Evolutionary conservation across 257 asterid species (phyloP).

Genomic region (Solanum acaule): DNA sequence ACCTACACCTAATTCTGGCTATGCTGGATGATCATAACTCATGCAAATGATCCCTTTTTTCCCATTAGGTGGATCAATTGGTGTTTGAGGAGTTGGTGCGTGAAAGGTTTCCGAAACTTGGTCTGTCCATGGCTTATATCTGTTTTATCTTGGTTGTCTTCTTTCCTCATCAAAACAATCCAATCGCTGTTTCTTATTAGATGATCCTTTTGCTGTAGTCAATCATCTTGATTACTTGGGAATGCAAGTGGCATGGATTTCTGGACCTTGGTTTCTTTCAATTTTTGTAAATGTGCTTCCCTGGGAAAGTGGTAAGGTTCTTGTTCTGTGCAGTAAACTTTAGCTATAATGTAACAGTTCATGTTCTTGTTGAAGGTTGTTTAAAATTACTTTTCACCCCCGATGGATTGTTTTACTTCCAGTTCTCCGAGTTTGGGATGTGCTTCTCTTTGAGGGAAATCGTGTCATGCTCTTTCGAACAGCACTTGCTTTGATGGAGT

Average conservation of each 20-base stretch:
- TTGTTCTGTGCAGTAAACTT: slow-evolving; percentile 6
- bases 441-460: slow-evolving; percentile 85
- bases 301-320: slow-evolving; percentile 87
- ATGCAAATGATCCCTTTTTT: neutral
- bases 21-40: neutral
- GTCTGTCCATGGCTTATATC: slow-evolving; percentile 27
- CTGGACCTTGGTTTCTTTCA: slow-evolving; percentile 89
- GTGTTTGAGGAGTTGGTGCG: slow-evolving; percentile 91
- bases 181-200: neutral
- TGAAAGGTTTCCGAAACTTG: slow-evolving; percentile 82
- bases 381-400: neutral
- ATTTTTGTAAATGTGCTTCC: slow-evolving; percentile 83
- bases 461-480: slow-evolving; percentile 95
- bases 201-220: slow-evolving; percentile 40
- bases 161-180: neutral
- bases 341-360: neutral
- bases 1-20: neutral
- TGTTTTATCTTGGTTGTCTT: neutral
- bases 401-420: neutral
- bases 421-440: slow-evolving; percentile 98
- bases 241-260: slow-evolving; percentile 85
- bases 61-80: slow-evolving; percentile 75
- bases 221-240: slow-evolving; percentile 88
- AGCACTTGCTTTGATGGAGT: slow-evolving; percentile 88
- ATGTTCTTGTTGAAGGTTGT: neutral